Conservation (phyloP, 306 rosid genomes). For the Cicer arietinum region DNA sequence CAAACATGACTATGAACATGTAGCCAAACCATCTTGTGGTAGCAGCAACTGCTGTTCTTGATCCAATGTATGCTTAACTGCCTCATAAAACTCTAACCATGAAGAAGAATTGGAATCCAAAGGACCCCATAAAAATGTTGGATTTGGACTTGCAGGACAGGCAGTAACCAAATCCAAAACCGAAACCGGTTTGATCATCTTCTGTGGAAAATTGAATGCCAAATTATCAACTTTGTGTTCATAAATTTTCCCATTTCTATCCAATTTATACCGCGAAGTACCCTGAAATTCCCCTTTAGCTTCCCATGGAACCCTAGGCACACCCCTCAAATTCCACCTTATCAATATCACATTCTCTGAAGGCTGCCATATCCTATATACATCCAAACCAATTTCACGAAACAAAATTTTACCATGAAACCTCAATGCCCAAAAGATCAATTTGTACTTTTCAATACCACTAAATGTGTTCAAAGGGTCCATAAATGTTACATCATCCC, state of each 20-base stretch:
- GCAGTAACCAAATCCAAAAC: constrained; percentile 88
- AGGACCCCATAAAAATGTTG: constrained; percentile 80
- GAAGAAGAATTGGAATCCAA: constrained; percentile 67
- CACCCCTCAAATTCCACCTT: constrained; percentile 90
- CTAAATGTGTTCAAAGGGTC: constrained; percentile 90
- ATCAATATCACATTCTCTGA: constrained; percentile 87
- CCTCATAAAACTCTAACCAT: constrained; percentile 80
- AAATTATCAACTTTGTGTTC: constrained; percentile 93
- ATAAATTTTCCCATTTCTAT: constrained; percentile 85
- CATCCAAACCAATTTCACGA: constrained; percentile 81
- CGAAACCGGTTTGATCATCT: constrained; percentile 66
- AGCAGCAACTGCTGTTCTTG: constrained; percentile 59
- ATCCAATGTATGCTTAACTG: constrained; percentile 73
- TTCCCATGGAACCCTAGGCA: constrained; percentile 97
- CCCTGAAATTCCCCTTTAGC: constrained; percentile 90
- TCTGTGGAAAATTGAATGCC: constrained; percentile 83
- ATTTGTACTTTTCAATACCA: constrained; percentile 88
- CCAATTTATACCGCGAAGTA: constrained; percentile 86
- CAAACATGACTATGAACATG: constrained; percentile 68
- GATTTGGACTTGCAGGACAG: constrained; percentile 89
- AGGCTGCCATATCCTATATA: constrained; percentile 92
- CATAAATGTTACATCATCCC: constrained; percentile 84
- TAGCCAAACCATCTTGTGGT: constrained; percentile 73
- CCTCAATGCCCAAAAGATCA: constrained; percentile 94
- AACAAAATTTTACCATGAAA: constrained; percentile 85